Evolutionary conservation across 345 rosid species (phyloP), one percentile per base, ranked within the genome.

Genomic region (Ceriops tagal): DNA sequence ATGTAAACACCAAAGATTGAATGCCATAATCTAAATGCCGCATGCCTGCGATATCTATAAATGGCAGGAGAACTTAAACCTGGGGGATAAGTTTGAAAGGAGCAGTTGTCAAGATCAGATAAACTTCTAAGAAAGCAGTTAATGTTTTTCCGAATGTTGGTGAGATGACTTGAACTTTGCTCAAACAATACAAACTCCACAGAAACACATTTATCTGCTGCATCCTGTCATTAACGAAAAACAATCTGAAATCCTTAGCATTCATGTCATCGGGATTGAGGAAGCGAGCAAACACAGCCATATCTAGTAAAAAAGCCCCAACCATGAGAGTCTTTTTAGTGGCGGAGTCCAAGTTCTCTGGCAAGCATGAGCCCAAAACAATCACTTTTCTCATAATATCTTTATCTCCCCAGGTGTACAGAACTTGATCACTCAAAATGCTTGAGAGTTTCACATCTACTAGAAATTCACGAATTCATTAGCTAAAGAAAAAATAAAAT

Each of bases 41-140:
- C 49, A 43, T 11, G 28, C 49, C 8, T 37, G 47, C 20, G 5
- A 35, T 24, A 24, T 8, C 65, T 21, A 37, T 15, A 51, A 8
- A 49, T 35, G 22, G 16, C 35, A 21, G 31, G 30, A 69, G 49
- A 37, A 26, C 58, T 59, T 61, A 77, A 13, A 88, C 98, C 93
- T 80, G 88, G 89, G 71, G 84, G 82, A 85, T 68, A 83, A 66
- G 78, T 80, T 47, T 74, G 86, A 64, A 87, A 79, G 0, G 90
- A 87, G 86, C 92, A 92, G 78, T 92, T 92, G 59, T 90, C 96
- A 58, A 92, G 89, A 81, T 92, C 90, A 30, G 96, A 90, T n/a
- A 90, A 71, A 39, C 84, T 84, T 69, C 79, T 71, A 24, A 67
- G 30, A 43, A 92, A 89, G 43, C 71, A 78, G 73, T 73, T 89